Percentiles rank a stretch among this genome's conserved stretches.
phyloP scores from a whole-genome alignment of 2,329 filamentous ascomycete species.

The Monascus ruber region DNA sequence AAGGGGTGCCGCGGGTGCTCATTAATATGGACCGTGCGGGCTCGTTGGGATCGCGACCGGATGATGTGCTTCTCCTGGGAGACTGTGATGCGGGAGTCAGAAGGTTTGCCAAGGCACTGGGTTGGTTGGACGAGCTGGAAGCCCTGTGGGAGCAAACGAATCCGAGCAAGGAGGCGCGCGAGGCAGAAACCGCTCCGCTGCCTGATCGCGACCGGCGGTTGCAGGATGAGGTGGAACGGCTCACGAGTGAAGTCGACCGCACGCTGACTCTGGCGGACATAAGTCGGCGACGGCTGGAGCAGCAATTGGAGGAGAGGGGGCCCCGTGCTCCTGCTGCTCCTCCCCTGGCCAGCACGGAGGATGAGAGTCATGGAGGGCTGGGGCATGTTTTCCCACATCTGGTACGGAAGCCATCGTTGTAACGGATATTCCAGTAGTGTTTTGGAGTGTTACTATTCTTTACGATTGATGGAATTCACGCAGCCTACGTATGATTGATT shows the following conservation, averaged over 20 bases:
- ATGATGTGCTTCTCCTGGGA: conserved; percentile 76
- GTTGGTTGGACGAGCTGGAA: conserved; percentile 73
- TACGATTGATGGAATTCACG: no score
- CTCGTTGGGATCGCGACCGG: conserved; percentile 59
- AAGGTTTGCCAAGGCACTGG: conserved; percentile 62
- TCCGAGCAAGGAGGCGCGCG: conserved; percentile 46
- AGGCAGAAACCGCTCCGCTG: conserved; percentile 24
- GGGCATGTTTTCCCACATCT: conserved; percentile 28
- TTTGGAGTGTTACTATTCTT: no score
- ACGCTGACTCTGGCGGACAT: conserved; percentile 39
- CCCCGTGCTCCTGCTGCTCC: background rate
- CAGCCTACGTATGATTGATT: no score
- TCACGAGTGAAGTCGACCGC: conserved; percentile 48
- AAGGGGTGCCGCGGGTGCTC: conserved; percentile 38
- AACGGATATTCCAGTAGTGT: no score
- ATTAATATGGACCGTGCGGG: conserved; percentile 84
- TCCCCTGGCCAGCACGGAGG: background rate
- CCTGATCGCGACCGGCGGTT: conserved; percentile 45
- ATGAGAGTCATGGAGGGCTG: conserved; percentile 10
- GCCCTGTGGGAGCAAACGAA: conserved; percentile 57
- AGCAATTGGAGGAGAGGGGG: conserved; percentile 14
- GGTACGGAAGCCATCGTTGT: conserved; percentile 9
- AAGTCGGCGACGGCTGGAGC: conserved; percentile 31
- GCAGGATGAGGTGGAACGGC: conserved; percentile 46
- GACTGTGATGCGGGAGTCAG: conserved; percentile 62